Percentiles rank a stretch among this genome's conserved stretches.
These are phyloP conservation scores for Silene uniflora DNA, from an alignment of 148 eudicot genomes.

Conservation along the genomic window DNA sequence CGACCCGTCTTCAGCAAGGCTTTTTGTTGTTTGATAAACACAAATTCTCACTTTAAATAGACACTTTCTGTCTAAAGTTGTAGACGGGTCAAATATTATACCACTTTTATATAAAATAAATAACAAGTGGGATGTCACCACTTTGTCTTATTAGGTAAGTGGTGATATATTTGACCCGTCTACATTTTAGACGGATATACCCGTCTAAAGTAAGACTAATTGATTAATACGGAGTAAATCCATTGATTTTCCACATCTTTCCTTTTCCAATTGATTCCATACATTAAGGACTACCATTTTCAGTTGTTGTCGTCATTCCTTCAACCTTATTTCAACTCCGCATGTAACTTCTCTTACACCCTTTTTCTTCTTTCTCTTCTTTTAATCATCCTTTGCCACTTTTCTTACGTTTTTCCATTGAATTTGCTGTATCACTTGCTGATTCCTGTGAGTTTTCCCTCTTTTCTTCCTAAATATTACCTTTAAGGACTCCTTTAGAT, in stretches of 20 bases:
- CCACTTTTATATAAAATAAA: too few species aligned
- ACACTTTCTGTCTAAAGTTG: too few species aligned
- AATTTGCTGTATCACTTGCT: background rate
- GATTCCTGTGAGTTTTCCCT: slow-evolving; percentile 8
- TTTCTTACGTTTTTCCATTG: background rate
- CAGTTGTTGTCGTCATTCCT: slow-evolving; percentile 5
- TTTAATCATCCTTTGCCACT: background rate
- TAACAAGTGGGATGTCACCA: too few species aligned
- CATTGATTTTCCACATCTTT: background rate
- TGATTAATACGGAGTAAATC: too few species aligned
- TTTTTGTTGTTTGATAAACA: too few species aligned
- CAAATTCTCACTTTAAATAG: too few species aligned
- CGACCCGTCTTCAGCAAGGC: too few species aligned
- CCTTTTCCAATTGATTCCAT: background rate
- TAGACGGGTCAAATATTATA: too few species aligned
- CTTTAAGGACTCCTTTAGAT: background rate
- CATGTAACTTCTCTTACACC: background rate
- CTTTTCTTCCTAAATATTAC: background rate
- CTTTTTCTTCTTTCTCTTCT: background rate
- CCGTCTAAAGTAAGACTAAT: too few species aligned
- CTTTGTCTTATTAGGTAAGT: too few species aligned
- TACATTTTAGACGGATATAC: too few species aligned
- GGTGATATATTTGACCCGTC: too few species aligned
- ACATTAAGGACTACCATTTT: background rate
- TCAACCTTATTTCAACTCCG: background rate